Evolutionary conservation across 352 stramenopile genomes (phyloP).

Genomic region (Phytophthora megakarya): DNA sequence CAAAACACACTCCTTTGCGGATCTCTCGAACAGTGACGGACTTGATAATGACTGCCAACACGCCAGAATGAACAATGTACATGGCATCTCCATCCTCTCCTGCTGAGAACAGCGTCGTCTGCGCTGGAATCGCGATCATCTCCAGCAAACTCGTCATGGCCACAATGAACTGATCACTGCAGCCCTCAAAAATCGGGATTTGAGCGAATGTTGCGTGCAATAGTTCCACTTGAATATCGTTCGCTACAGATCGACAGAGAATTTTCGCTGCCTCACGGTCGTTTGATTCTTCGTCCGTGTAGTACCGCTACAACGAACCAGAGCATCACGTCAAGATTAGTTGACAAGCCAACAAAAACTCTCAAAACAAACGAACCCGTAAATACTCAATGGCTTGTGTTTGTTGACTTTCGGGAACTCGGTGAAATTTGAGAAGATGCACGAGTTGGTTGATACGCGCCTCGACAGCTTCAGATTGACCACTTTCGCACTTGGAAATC

Average conservation of each 20-base stretch:
- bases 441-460: slow-evolving; percentile 77
- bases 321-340: slow-evolving; percentile 1
- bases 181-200: slow-evolving; percentile 67
- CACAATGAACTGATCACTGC: slow-evolving; percentile 57
- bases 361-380: slow-evolving; percentile 29
- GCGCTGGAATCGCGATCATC: slow-evolving; percentile 58
- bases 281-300: slow-evolving; percentile 73
- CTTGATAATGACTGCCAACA: slow-evolving; percentile 64
- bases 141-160: slow-evolving; percentile 73
- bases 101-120: slow-evolving; percentile 56
- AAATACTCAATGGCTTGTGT: slow-evolving; percentile 72
- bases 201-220: slow-evolving; percentile 51
- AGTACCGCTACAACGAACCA: slow-evolving; percentile 46
- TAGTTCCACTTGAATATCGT: slow-evolving; percentile 77
- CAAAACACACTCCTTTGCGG: slow-evolving; percentile 72
- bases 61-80: slow-evolving; percentile 79
- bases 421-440: slow-evolving; percentile 72
- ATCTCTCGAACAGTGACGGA: slow-evolving; percentile 69
- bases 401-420: slow-evolving; percentile 60
- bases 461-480: slow-evolving; percentile 57
- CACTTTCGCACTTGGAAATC: slow-evolving; percentile 79
- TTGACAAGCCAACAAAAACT: background rate
- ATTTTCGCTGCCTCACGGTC: slow-evolving; percentile 72
- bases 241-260: slow-evolving; percentile 73
- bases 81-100: slow-evolving; percentile 71